A percentile compares a stretch with the other conserved stretches of the same genome.
Evolutionary conservation across 2,329 filamentous ascomycete genomes (phyloP).

Genomic region (Neocatenulostroma microsporum): DNA sequence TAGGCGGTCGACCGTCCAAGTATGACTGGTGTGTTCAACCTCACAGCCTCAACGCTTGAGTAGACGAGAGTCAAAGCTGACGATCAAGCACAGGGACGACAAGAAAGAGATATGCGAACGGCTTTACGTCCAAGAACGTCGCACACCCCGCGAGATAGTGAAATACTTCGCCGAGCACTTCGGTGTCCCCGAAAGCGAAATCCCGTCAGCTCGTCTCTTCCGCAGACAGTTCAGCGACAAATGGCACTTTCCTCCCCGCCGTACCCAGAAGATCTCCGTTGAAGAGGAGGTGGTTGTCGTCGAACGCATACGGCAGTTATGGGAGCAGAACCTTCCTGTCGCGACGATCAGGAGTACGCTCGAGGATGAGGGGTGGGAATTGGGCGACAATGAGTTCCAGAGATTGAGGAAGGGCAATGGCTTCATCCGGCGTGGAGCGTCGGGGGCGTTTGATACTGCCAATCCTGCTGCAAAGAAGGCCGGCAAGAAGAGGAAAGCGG

Average conservation of each 20-base stretch:
- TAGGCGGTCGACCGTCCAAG: slow-evolving; percentile 2
- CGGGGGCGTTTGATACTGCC: neutral
- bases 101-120: slow-evolving; percentile 59
- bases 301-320: slow-evolving; percentile 64
- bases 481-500: slow-evolving; percentile 6
- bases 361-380: slow-evolving; percentile 63
- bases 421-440: slow-evolving; percentile 16
- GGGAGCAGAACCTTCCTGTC: slow-evolving; percentile 66
- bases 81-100: slow-evolving; percentile 57
- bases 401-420: slow-evolving; percentile 57
- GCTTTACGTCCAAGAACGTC: slow-evolving; percentile 70
- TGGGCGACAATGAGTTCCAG: slow-evolving; percentile 47
- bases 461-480: neutral
- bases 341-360: slow-evolving; percentile 65
- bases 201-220: slow-evolving; percentile 48
- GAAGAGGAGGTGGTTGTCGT: slow-evolving; percentile 63
- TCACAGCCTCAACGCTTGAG: no score
- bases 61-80: no score
- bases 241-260: slow-evolving; percentile 62
- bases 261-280: slow-evolving; percentile 62
- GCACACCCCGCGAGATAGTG: slow-evolving; percentile 66
- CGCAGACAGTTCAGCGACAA: slow-evolving; percentile 32
- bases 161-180: slow-evolving; percentile 51
- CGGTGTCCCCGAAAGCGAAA: slow-evolving; percentile 42
- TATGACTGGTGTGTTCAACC: slow-evolving; percentile 5